Conservation (phyloP, 75 land plant species). For the Cunninghamia lanceolata region DNA sequence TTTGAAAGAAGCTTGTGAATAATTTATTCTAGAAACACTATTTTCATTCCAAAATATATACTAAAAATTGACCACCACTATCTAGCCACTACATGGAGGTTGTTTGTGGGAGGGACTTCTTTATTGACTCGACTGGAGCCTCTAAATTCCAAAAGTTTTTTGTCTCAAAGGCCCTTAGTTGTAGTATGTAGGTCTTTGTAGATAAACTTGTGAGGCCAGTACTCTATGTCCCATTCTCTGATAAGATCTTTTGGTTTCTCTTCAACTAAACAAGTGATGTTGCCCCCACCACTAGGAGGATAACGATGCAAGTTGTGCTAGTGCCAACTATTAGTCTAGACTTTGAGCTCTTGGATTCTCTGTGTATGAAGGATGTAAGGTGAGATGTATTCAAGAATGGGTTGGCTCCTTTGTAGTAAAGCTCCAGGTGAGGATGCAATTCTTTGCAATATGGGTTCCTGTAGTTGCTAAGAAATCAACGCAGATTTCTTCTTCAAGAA, state of each 20-base stretch:
- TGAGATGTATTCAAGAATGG: neutral
- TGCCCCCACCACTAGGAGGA: too few species aligned
- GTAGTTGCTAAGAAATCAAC: neutral
- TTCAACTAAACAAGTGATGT: too few species aligned
- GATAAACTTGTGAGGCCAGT: constrained; percentile 15
- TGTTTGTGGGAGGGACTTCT: constrained; percentile 1
- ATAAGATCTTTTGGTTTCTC: constrained; percentile 3
- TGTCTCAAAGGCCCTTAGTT: constrained; percentile 10
- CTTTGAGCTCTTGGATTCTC: too few species aligned
- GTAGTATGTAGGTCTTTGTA: constrained; percentile 18
- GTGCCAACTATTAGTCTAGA: too few species aligned
- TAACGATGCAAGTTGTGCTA: too few species aligned
- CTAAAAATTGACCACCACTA: too few species aligned
- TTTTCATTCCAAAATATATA: too few species aligned
- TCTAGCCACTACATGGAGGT: neutral
- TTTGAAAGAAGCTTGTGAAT: constrained; percentile 10
- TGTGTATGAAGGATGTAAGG: neutral
- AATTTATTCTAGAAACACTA: too few species aligned
- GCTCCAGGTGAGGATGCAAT: neutral
- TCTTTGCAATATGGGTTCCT: neutral
- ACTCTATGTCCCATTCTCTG: constrained; percentile 20
- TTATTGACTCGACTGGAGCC: constrained; percentile 24
- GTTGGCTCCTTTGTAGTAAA: neutral
- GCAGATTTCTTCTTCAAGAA: neutral
- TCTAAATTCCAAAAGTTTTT: constrained; percentile 10